Conservation (phyloP, 78 protist species). For the Monosiga brevicollis region DNA sequence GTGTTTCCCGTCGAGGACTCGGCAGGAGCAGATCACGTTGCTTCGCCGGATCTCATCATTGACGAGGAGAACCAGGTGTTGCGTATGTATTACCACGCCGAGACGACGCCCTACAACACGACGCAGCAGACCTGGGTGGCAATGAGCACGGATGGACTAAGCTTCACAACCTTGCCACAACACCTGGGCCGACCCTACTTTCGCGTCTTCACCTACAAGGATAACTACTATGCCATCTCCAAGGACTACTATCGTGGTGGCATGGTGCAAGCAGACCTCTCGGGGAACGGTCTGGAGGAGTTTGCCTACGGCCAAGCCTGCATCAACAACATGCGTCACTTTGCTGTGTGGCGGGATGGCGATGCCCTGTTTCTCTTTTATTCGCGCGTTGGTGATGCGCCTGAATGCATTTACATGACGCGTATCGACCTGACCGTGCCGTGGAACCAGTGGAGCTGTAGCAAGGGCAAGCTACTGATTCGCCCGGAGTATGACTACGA, state of each 20-base stretch:
- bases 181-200: neutral
- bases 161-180: neutral
- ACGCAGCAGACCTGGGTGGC: neutral
- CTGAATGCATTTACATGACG: neutral
- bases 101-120: neutral
- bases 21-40: neutral
- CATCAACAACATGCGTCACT: too few relatives aligned
- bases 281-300: too few relatives aligned
- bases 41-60: neutral
- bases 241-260: neutral
- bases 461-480: neutral
- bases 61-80: neutral
- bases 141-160: neutral
- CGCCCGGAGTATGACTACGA: neutral
- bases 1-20: neutral
- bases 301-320: too few relatives aligned
- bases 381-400: neutral
- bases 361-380: neutral
- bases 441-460: neutral
- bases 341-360: neutral
- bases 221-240: neutral
- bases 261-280: too few relatives aligned
- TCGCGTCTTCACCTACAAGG: neutral
- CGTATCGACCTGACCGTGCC: neutral
- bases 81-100: neutral